phyloP scores from a whole-genome alignment of 192 early-diverging fungal genomes.

The Pilobolus umbonatus region DNA sequence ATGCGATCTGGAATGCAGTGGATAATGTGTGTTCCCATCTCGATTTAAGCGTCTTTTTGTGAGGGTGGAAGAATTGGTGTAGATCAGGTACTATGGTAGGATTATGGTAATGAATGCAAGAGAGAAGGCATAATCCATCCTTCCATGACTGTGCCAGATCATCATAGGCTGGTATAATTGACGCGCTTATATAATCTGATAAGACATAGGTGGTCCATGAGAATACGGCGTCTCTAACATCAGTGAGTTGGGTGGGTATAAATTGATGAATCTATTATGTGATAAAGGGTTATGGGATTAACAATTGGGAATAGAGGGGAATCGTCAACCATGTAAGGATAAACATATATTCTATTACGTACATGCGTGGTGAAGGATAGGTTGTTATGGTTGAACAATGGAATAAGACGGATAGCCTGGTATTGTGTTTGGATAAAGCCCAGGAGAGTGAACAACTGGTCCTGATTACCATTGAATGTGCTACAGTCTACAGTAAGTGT shows the following conservation, averaged over 20 bases:
- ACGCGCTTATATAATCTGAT: slow-evolving; percentile 18
- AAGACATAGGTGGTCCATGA: slow-evolving; percentile 7
- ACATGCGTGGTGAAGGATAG: slow-evolving; percentile 12
- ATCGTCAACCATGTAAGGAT: not conserved
- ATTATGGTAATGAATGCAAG: slow-evolving; percentile 18
- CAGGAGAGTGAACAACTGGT: not conserved
- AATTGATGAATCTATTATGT: slow-evolving; percentile 5
- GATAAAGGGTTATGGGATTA: too few species aligned
- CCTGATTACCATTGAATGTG: not conserved
- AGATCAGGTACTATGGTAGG: slow-evolving; percentile 14
- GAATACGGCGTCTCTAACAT: slow-evolving; percentile 4
- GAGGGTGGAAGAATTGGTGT: not conserved
- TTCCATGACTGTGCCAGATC: slow-evolving; percentile 7
- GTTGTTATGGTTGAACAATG: not conserved
- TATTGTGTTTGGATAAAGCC: slow-evolving; percentile 12
- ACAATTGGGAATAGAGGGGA: not conserved
- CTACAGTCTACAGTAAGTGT: not conserved
- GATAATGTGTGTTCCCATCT: not conserved
- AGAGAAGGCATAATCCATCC: slow-evolving; percentile 6
- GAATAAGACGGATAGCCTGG: slow-evolving; percentile 1
- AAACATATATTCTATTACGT: slow-evolving; percentile 1
- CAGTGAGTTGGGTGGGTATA: slow-evolving; percentile 8
- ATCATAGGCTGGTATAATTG: slow-evolving; percentile 2
- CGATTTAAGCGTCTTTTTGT: too few species aligned
- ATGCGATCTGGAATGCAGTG: slow-evolving; percentile 7